phyloP scores from a whole-genome alignment of 2,329 filamentous ascomycete species.

The Fusarium napiforme region DNA sequence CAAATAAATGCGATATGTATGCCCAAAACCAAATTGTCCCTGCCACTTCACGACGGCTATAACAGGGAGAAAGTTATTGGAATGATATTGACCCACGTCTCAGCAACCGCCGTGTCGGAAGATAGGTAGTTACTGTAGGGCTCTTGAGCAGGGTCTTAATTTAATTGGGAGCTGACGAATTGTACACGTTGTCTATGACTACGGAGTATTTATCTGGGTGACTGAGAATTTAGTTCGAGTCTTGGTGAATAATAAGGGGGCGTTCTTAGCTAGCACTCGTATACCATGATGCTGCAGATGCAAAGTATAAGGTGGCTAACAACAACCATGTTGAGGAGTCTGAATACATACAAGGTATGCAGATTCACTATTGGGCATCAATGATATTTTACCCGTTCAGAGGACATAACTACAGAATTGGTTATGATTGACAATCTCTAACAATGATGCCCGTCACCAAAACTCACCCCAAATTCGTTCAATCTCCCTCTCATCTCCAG shows the following conservation, averaged over 20 bases:
- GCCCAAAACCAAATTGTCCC: neutral
- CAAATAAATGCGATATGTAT: neutral
- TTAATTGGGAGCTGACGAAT: constrained; percentile 15
- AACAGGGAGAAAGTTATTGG: constrained; percentile 22
- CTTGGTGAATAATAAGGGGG: constrained; percentile 31
- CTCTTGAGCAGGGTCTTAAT: constrained; percentile 8
- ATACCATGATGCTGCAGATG: neutral
- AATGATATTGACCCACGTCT: constrained; percentile 36
- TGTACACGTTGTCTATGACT: constrained; percentile 8
- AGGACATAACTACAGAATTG: neutral
- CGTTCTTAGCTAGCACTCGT: neutral
- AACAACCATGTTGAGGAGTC: neutral
- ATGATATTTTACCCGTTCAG: neutral
- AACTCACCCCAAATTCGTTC: constrained; percentile 19
- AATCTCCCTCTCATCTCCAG: constrained; percentile 22
- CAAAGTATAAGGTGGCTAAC: neutral
- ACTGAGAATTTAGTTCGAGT: constrained; percentile 4
- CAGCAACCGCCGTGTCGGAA: constrained; percentile 5
- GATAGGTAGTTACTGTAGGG: neutral
- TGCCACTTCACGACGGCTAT: constrained; percentile 1
- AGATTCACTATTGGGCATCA: neutral
- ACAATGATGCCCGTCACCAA: constrained; percentile 11
- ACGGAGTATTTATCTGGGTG: neutral
- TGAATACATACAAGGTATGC: neutral
- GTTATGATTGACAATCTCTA: constrained; percentile 14